These are phyloP conservation scores for Monosporascus sp. DNA, from an alignment of 2,329 filamentous ascomycete species.

Conservation along the genomic window DNA sequence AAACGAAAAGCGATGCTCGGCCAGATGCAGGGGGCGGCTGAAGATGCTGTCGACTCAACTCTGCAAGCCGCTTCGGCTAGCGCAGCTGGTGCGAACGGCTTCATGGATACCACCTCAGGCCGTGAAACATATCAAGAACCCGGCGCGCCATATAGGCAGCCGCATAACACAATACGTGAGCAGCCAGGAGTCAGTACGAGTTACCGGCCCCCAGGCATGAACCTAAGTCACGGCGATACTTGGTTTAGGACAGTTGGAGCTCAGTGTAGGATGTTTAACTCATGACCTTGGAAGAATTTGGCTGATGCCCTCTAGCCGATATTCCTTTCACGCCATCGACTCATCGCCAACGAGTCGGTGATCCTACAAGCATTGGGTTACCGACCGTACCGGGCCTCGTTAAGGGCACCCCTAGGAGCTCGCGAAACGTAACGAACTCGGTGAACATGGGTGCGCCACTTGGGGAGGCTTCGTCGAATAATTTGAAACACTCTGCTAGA, in stretches of 20 bases:
- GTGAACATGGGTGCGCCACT: slow-evolving; percentile 13
- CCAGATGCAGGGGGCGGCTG: slow-evolving; percentile 50
- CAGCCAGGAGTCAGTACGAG: slow-evolving; percentile 3
- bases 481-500: slow-evolving; percentile 9
- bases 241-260: slow-evolving; percentile 14
- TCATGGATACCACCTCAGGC: slow-evolving; percentile 6
- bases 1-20: slow-evolving; percentile 51
- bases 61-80: slow-evolving; percentile 25
- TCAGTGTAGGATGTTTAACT: slow-evolving; percentile 12
- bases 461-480: slow-evolving; percentile 9
- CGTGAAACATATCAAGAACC: slow-evolving; percentile 7
- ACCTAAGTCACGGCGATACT: background rate
- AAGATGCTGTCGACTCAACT: slow-evolving; percentile 41
- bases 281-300: background rate
- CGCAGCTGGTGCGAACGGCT: slow-evolving; percentile 12
- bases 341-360: slow-evolving; percentile 26
- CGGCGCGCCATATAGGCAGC: slow-evolving; percentile 9
- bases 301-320: slow-evolving; percentile 17
- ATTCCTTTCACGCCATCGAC: slow-evolving; percentile 29
- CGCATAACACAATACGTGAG: slow-evolving; percentile 5
- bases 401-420: slow-evolving; percentile 21
- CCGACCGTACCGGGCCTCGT: slow-evolving; percentile 27
- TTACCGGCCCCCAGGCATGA: slow-evolving; percentile 7
- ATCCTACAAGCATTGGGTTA: slow-evolving; percentile 18
- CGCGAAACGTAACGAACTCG: slow-evolving; percentile 5